phyloP scores from a whole-genome alignment of 2,329 filamentous ascomycete genomes.

The Allantophomopsis lycopodina region DNA sequence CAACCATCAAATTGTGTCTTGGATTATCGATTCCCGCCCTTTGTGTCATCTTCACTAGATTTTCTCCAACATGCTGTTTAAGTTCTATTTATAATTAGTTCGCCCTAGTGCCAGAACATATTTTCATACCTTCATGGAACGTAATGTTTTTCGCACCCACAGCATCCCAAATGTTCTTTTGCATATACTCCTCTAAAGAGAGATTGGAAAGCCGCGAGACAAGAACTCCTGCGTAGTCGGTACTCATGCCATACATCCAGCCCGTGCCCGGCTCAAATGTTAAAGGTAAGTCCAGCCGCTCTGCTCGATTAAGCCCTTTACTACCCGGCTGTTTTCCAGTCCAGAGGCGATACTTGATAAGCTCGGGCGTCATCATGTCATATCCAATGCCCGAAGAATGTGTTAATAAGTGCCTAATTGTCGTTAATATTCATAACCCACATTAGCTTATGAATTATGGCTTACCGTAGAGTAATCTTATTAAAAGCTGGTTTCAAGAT shows the following conservation, averaged over 20 bases:
- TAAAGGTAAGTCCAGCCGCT: constrained; percentile 25
- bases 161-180: constrained; percentile 10
- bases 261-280: constrained; percentile 48
- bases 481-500: constrained; percentile 3
- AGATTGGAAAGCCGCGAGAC: constrained; percentile 23
- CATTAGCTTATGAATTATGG: constrained; percentile 12
- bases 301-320: no score
- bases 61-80: no score
- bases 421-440: no score
- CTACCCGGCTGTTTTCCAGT: no score
- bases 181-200: constrained; percentile 9
- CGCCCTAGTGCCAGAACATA: no score
- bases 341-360: background rate
- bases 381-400: background rate
- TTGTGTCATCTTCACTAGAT: no score
- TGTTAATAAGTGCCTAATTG: background rate
- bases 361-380: background rate
- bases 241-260: constrained; percentile 41
- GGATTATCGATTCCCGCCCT: no score
- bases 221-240: constrained; percentile 39
- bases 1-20: constrained; percentile 15
- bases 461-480: constrained; percentile 6
- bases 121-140: constrained; percentile 3
- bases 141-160: constrained; percentile 9
- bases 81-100: no score